Percentiles rank a stretch among this genome's conserved stretches.
phyloP scores from a whole-genome alignment of 2,329 filamentous ascomycete species.

The Paraconiothyrium sp. region DNA sequence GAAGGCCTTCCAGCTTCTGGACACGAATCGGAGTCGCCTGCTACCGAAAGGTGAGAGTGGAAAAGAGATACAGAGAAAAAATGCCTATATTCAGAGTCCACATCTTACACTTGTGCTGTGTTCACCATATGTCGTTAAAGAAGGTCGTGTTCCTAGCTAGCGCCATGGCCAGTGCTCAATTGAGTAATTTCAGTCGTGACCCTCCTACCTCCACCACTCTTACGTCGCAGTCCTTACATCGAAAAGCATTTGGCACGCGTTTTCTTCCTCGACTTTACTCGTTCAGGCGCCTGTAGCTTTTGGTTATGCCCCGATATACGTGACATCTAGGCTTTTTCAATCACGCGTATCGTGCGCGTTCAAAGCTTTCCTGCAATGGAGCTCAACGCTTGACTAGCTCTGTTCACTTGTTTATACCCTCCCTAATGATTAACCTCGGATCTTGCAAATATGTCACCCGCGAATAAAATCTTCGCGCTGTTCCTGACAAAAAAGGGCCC shows the following conservation, averaged over 20 bases:
- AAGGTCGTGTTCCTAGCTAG: neutral
- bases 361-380: neutral
- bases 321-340: neutral
- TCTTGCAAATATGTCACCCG: conserved; percentile 7
- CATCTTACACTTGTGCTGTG: too few species aligned
- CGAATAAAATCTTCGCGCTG: conserved; percentile 1
- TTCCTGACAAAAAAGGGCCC: conserved; percentile 21
- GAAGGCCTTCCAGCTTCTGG: too few species aligned
- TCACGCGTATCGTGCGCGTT: conserved; percentile 1
- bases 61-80: too few species aligned
- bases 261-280: neutral
- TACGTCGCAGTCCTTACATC: neutral
- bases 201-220: neutral
- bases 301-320: neutral
- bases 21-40: too few species aligned
- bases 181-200: neutral
- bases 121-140: neutral
- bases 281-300: neutral
- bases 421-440: neutral
- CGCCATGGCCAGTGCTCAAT: conserved; percentile 8
- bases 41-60: too few species aligned
- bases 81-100: too few species aligned
- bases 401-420: neutral
- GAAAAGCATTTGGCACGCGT: neutral
- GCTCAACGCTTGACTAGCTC: neutral